Percentiles rank a stretch among this genome's conserved stretches.
These are phyloP conservation scores for Chytriomyces confervae DNA, from an alignment of 192 early-diverging fungal species.

Conservation along the genomic window DNA sequence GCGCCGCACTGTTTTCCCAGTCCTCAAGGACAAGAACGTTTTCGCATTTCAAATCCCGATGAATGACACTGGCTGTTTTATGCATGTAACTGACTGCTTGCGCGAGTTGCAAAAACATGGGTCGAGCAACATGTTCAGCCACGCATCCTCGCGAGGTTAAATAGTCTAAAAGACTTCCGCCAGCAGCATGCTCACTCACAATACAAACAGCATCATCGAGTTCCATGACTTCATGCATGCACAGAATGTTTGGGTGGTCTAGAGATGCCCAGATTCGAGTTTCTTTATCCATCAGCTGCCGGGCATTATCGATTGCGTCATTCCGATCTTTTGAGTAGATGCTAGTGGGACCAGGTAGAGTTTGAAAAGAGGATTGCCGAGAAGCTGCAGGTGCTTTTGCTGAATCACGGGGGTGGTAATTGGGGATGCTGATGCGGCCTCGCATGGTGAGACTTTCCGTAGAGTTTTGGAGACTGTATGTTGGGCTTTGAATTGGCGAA, in stretches of 20 bases:
- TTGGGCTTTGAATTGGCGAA: neutral
- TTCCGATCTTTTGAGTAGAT: neutral
- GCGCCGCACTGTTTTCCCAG: slow-evolving; percentile 23
- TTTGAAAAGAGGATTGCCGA: neutral
- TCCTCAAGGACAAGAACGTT: slow-evolving; percentile 75
- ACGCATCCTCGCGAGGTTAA: slow-evolving; percentile 51
- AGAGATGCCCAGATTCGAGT: slow-evolving; percentile 72
- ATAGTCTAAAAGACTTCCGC: slow-evolving; percentile 70
- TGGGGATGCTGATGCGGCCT: slow-evolving; percentile 17
- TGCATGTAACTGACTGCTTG: slow-evolving; percentile 82
- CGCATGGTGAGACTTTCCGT: slow-evolving; percentile 3
- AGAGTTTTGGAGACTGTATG: neutral
- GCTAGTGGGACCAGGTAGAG: neutral
- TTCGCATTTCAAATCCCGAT: slow-evolving; percentile 93
- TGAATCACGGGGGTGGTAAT: too few relatives aligned
- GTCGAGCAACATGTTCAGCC: slow-evolving; percentile 55
- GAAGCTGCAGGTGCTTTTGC: neutral
- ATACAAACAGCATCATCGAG: slow-evolving; percentile 69
- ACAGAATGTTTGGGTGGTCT: slow-evolving; percentile 71
- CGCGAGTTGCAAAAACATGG: slow-evolving; percentile 77
- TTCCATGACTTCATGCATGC: slow-evolving; percentile 70
- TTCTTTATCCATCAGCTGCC: slow-evolving; percentile 63
- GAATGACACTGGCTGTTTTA: slow-evolving; percentile 69
- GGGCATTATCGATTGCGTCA: slow-evolving; percentile 26
- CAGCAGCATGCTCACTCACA: slow-evolving; percentile 70